phyloP scores from a whole-genome alignment of 106 monocot species.

The Platanthera zijinensis region DNA sequence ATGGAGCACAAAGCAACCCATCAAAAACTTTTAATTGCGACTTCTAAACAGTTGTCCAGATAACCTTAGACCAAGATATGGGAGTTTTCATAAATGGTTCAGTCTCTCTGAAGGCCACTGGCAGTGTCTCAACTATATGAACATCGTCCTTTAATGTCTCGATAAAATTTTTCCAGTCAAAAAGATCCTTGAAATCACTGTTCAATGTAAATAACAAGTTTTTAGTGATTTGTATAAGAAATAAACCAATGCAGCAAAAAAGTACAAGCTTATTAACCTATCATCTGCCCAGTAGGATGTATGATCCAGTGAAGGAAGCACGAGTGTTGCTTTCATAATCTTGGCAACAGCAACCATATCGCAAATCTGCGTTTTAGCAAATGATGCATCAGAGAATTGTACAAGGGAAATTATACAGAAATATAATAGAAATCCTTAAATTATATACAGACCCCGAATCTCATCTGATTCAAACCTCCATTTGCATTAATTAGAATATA shows the following conservation, averaged over 20 bases:
- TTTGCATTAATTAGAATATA: constrained; percentile 93
- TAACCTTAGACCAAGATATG: constrained; percentile 97
- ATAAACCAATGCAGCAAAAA: not conserved
- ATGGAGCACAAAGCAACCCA: not conserved
- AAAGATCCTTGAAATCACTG: constrained; percentile 97
- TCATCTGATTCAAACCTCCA: constrained; percentile 99
- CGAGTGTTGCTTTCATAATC: constrained; percentile 84
- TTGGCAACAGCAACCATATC: constrained; percentile 99
- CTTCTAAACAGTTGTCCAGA: not conserved
- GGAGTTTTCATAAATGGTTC: constrained; percentile 68
- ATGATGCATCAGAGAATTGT: constrained; percentile 19
- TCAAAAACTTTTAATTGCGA: not conserved
- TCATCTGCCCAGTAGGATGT: constrained; percentile 91
- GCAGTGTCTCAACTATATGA: constrained; percentile 65
- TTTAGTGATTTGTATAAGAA: too few relatives aligned
- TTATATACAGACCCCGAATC: constrained; percentile 82
- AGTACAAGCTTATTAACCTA: constrained; percentile 33
- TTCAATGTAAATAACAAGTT: constrained; percentile 4
- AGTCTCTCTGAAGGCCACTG: constrained; percentile 35
- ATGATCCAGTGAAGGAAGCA: constrained; percentile 96
- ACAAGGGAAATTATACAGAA: constrained; percentile 1
- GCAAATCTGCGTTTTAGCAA: constrained; percentile 79
- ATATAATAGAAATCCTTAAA: constrained; percentile 7
- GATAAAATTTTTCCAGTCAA: constrained; percentile 94
- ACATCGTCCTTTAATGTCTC: constrained; percentile 78